Base-by-base conservation (phyloP, 163 green algal genomes). In the Volvox carteri region DNA sequence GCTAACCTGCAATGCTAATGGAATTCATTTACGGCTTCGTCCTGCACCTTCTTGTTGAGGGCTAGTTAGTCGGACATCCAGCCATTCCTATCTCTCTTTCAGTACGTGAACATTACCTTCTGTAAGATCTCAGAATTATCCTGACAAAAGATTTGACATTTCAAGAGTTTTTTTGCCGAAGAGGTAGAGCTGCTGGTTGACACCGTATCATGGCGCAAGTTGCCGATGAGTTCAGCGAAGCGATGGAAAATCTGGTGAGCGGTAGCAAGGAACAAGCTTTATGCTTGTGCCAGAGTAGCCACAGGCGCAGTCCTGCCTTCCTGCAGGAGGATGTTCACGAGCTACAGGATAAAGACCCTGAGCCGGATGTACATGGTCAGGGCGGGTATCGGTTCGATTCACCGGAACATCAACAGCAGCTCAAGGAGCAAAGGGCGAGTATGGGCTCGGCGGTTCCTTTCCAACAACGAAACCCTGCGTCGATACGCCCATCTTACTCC, bases 371-470 rank as follows among this genome's bases (percentile, higher is more conserved):
- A 12, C 48, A 73, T 37, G 68, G 67, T 12, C 80, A 87, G 52
- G 83, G 83, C 8, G 83, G 83, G 21, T 95, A 92, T 46, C 28
- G 54, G 0, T 95, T 92, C 39, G 83, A 93, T 48, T 79, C 89
- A 2, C 72, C 78, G 0, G 90, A 92, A 50, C 88, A 95, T 48
- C 73, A 90, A 75, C 78, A 86, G 46, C 76, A 92, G 25, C 80
- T 95, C 4, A 91, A 90, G 41, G 81, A 78, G 33, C 92, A 95
- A 74, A 74, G 92, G 18, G 81, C 60, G 52, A 52, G 62, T 86
- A 37, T 2, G 9, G 35, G 30, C 50, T 52, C 35, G 52, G 50
- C 54, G 52, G 33, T 68, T 23, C 16, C 39, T 68, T n/a, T 42
- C 50, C 52, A 37, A 48, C 48, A n/a, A 23, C 35, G n/a, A 52